Evolutionary conservation across 345 rosid genomes (phyloP).

Genomic region (Capsella bursapastoris): DNA sequence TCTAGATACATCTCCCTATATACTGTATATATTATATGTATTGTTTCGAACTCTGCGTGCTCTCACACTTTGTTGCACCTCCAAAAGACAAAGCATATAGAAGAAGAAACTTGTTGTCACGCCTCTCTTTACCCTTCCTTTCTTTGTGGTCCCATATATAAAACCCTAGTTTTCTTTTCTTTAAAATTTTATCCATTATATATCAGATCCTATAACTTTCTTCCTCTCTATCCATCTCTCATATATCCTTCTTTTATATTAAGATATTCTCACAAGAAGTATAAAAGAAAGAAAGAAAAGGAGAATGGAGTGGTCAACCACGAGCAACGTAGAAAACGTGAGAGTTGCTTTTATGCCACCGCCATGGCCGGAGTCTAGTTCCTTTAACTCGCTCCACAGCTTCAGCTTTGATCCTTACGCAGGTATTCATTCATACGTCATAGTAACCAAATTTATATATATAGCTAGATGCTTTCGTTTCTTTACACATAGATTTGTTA

Average conservation of each 20-base stretch:
- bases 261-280: constrained; percentile 21
- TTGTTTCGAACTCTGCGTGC: constrained; percentile 34
- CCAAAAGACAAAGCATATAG: constrained; percentile 32
- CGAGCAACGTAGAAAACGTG: constrained; percentile 36
- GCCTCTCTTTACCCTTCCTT: constrained; percentile 37
- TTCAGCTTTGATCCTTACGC: constrained; percentile 61
- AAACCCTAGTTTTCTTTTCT: constrained; percentile 26
- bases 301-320: constrained; percentile 37
- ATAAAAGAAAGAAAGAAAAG: constrained; percentile 4
- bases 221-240: not conserved
- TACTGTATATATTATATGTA: not conserved
- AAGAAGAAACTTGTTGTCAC: constrained; percentile 45
- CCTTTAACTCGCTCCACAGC: constrained; percentile 70
- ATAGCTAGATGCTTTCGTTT: not conserved
- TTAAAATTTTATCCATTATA: not conserved
- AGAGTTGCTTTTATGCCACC: constrained; percentile 40
- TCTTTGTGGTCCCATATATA: constrained; percentile 40
- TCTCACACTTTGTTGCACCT: constrained; percentile 51
- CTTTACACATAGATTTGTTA: not conserved
- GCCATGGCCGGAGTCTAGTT: constrained; percentile 41
- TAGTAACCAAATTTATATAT: not conserved
- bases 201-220: constrained; percentile 11
- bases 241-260: constrained; percentile 9
- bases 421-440: constrained; percentile 49
- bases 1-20: constrained; percentile 16